Evolutionary conservation across 345 rosid species (phyloP).

Genomic region (Viola odorata): DNA sequence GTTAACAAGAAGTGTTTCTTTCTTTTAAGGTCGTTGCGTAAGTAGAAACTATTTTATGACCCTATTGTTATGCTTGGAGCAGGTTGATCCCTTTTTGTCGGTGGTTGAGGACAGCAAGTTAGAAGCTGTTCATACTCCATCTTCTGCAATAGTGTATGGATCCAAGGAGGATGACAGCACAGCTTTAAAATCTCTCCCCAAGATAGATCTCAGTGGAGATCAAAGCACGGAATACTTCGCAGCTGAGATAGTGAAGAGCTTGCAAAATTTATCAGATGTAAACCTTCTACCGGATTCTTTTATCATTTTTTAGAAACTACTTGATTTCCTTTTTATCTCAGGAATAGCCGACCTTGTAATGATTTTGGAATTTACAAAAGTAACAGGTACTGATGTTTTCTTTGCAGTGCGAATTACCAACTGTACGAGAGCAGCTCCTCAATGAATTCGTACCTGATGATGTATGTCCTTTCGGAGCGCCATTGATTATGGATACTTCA

Average conservation of each 20-base stretch:
- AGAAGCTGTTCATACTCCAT: conserved; percentile 35
- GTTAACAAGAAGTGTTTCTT: no score
- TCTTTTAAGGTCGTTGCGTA: no score
- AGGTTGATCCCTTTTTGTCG: conserved; percentile 80
- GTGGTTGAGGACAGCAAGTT: conserved; percentile 79
- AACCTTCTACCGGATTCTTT: conserved; percentile 17
- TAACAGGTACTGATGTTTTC: conserved; percentile 8
- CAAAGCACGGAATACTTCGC: conserved; percentile 59
- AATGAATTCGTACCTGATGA: conserved; percentile 82
- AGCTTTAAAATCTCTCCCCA: conserved; percentile 55
- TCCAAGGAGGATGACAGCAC: conserved; percentile 61
- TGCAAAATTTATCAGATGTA: conserved; percentile 57
- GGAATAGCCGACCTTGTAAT: neutral
- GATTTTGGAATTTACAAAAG: neutral
- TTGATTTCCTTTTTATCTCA: neutral
- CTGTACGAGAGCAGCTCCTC: conserved; percentile 50
- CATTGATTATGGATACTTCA: conserved; percentile 41
- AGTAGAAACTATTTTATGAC: neutral
- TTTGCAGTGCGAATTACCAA: conserved; percentile 54
- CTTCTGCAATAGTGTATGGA: conserved; percentile 46
- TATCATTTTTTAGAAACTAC: neutral
- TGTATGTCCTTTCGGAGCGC: conserved; percentile 68
- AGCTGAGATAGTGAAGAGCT: conserved; percentile 63
- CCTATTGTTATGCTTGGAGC: conserved; percentile 20
- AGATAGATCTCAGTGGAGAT: conserved; percentile 42